phyloP scores from a whole-genome alignment of 1,139 yeast species.

The Magnusiomyces suaveolens region DNA sequence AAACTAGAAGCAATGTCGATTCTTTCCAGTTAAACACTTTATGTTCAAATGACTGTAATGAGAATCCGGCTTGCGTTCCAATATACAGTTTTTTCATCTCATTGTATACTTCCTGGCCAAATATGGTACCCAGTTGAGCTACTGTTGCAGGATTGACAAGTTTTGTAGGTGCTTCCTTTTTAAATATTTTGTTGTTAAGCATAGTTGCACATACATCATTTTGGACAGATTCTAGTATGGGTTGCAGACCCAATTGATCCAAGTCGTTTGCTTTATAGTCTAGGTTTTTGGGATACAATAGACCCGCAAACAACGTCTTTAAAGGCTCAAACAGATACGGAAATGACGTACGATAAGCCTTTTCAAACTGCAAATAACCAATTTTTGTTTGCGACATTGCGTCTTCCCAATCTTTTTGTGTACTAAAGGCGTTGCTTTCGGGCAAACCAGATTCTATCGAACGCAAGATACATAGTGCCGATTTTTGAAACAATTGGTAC shows the following conservation, averaged over 20 bases:
- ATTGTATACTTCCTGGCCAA: conserved; percentile 23
- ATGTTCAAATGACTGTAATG: conserved; percentile 76
- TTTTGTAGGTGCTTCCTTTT: conserved; percentile 18
- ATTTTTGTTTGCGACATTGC: conserved; percentile 17
- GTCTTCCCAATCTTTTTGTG: conserved; percentile 1
- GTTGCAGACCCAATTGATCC: background rate
- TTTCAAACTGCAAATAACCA: conserved; percentile 18
- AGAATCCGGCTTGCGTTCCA: conserved; percentile 73
- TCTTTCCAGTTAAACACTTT: conserved; percentile 87
- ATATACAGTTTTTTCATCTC: conserved; percentile 54
- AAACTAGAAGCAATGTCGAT: conserved; percentile 61
- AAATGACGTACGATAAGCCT: conserved; percentile 16
- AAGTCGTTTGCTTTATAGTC: background rate
- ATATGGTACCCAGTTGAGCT: conserved; percentile 34
- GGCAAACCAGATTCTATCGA: conserved; percentile 15
- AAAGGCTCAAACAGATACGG: conserved; percentile 23
- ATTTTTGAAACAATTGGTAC: conserved; percentile 12
- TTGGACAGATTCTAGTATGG: background rate
- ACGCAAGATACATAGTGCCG: conserved; percentile 18
- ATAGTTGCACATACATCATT: background rate
- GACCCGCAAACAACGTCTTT: conserved; percentile 22
- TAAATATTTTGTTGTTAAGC: background rate
- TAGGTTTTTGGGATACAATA: conserved; percentile 14
- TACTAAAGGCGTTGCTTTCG: conserved; percentile 1
- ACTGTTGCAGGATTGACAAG: conserved; percentile 37